Evolutionary conservation across 305 asterid genomes (phyloP).

Genomic region (Nicotiana rustica): DNA sequence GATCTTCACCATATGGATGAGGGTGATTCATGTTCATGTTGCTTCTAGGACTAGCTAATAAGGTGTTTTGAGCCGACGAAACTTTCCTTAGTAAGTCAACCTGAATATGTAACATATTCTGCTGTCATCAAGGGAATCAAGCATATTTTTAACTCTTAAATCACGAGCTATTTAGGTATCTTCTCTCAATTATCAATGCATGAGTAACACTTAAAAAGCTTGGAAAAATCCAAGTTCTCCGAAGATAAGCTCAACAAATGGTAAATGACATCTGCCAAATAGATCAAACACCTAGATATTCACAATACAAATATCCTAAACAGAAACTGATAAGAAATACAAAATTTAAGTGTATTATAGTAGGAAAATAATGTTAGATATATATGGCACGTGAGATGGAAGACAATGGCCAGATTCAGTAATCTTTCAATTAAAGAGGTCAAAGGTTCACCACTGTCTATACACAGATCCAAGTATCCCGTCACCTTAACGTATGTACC

Average conservation of each 20-base stretch:
- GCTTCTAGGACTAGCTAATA: conserved; percentile 23
- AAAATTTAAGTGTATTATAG: not conserved
- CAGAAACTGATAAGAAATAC: conserved; percentile 1
- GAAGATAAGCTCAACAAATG: not conserved
- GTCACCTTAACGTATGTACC: not conserved
- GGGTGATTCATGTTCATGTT: conserved; percentile 72
- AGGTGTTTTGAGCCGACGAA: conserved; percentile 1
- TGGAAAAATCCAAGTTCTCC: not conserved
- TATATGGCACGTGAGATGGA: conserved; percentile 4
- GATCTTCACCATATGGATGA: conserved; percentile 50
- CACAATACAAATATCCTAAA: conserved; percentile 10
- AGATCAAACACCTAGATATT: not conserved
- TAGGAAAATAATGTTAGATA: not conserved
- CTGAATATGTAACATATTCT: conserved; percentile 22
- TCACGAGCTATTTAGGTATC: conserved; percentile 4
- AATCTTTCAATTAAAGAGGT: conserved; percentile 1
- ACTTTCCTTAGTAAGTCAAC: conserved; percentile 14
- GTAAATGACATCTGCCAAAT: not conserved
- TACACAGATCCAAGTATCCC: not conserved
- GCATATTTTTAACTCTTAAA: not conserved
- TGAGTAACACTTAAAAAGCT: not conserved
- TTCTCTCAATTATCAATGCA: not conserved
- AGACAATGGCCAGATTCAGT: not conserved
- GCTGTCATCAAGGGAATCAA: conserved; percentile 12
- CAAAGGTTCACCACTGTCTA: not conserved